Percentiles rank a stretch among this genome's conserved stretches.
These are phyloP conservation scores for Verticillium albo-atrum DNA, from an alignment of 2,329 filamentous ascomycete species.

Conservation along the genomic window DNA sequence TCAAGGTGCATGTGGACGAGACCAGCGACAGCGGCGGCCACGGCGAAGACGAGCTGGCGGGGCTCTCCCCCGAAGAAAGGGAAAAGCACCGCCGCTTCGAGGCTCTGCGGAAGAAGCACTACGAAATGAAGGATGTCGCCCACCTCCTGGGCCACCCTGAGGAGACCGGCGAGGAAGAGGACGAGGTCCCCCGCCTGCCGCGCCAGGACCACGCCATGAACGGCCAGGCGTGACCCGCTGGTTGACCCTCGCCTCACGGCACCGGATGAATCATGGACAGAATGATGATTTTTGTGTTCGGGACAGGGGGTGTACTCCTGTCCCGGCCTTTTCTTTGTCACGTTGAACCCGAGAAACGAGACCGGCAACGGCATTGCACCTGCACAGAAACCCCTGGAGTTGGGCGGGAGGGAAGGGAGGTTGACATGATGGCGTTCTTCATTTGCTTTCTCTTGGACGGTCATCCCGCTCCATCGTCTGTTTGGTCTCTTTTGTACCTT, in stretches of 20 bases:
- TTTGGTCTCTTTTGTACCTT: background rate
- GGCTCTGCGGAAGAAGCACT: slow-evolving; percentile 89
- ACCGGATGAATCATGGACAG: slow-evolving; percentile 2
- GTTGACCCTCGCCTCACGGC: background rate
- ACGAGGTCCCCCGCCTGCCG: slow-evolving; percentile 39
- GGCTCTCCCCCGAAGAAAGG: slow-evolving; percentile 64
- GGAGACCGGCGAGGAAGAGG: slow-evolving; percentile 55
- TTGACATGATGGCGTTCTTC: slow-evolving; percentile 9
- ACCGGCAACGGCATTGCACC: slow-evolving; percentile 11
- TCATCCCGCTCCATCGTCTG: background rate
- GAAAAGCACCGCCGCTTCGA: slow-evolving; percentile 94
- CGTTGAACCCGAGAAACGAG: slow-evolving; percentile 8
- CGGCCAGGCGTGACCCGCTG: slow-evolving; percentile 8
- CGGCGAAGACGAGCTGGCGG: slow-evolving; percentile 50
- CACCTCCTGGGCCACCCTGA: slow-evolving; percentile 76
- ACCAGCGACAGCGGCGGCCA: slow-evolving; percentile 47
- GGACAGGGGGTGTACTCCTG: too few species aligned
- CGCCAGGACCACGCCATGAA: slow-evolving; percentile 4
- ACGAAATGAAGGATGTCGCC: slow-evolving; percentile 97
- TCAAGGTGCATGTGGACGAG: slow-evolving; percentile 68
- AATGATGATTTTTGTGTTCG: slow-evolving; percentile 8
- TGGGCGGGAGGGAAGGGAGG: slow-evolving; percentile 9
- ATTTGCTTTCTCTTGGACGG: background rate
- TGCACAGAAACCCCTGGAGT: background rate
- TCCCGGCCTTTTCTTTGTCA: slow-evolving; percentile 1